A percentile compares a stretch with the other conserved stretches of the same genome.
Evolutionary conservation across 2,329 filamentous ascomycete genomes (phyloP).

Genomic region (Paraphoma sp.): DNA sequence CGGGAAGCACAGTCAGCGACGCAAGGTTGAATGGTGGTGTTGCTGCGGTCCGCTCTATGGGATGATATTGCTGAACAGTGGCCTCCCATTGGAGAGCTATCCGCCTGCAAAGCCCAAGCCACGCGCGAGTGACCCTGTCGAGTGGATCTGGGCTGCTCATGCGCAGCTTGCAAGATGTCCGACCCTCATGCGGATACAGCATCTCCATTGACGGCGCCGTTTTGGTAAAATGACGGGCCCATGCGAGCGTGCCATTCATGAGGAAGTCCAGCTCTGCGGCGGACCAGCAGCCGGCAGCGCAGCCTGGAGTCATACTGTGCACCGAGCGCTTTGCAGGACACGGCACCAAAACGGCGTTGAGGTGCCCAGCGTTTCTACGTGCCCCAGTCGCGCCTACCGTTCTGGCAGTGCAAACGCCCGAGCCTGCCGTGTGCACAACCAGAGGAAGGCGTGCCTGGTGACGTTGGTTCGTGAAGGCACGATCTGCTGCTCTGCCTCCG

Average conservation of each 20-base stretch:
- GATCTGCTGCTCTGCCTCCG: constrained; percentile 20
- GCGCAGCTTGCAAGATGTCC: constrained; percentile 23
- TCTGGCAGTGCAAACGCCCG: constrained; percentile 4
- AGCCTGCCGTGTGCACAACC: constrained; percentile 14
- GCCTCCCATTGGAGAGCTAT: constrained; percentile 18
- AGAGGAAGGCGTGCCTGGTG: constrained; percentile 25
- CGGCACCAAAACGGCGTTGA: too few species aligned
- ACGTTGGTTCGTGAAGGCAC: constrained; percentile 30
- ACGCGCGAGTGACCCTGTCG: constrained; percentile 26
- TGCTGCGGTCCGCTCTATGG: constrained; percentile 11
- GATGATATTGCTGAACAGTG: constrained; percentile 6
- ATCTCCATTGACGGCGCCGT: constrained; percentile 13
- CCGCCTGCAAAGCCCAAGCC: constrained; percentile 13
- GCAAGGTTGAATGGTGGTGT: constrained; percentile 7
- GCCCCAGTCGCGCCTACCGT: constrained; percentile 4
- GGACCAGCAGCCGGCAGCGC: neutral
- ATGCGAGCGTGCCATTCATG: neutral
- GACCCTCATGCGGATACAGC: constrained; percentile 28
- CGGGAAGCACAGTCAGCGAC: neutral
- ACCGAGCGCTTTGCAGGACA: too few species aligned
- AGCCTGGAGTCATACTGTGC: too few species aligned
- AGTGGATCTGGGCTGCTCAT: constrained; percentile 29
- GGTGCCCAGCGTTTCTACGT: neutral
- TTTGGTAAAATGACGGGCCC: neutral
- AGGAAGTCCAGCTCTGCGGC: neutral